phyloP scores from a whole-genome alignment of 768 basidiomycete genomes.

The Phylloporus sp. region DNA sequence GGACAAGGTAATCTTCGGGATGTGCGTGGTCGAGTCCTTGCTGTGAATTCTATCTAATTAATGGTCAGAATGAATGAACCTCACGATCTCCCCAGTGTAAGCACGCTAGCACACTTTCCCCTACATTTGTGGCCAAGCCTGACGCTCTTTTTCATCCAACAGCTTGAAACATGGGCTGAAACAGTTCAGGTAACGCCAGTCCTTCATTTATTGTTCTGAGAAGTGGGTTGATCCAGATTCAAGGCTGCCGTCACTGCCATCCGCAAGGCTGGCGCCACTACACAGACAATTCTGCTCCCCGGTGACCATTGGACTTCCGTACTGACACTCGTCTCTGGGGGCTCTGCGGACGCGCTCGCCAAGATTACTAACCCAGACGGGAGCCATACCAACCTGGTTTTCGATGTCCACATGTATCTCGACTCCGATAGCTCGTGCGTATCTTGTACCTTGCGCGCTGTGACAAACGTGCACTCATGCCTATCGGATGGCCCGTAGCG shows the following conservation, averaged over 20 bases:
- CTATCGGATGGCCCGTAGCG: not conserved
- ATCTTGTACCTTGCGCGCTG: not conserved
- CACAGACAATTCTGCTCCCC: slow-evolving; percentile 55
- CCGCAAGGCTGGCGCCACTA: slow-evolving; percentile 45
- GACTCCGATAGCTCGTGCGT: slow-evolving; percentile 49
- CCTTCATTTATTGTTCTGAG: not conserved
- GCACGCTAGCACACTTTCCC: not conserved
- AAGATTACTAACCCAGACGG: slow-evolving; percentile 46
- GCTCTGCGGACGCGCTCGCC: slow-evolving; percentile 46
- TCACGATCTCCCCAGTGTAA: not conserved
- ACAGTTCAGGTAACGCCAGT: slow-evolving; percentile 38
- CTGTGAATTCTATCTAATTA: not conserved
- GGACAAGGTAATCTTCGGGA: slow-evolving; percentile 43
- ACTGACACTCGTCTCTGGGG: slow-evolving; percentile 45
- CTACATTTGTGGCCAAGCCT: not conserved
- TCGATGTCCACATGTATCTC: slow-evolving; percentile 64
- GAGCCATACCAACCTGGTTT: slow-evolving; percentile 42
- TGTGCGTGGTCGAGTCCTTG: slow-evolving; percentile 31
- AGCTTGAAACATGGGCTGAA: slow-evolving; percentile 39
- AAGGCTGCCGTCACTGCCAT: slow-evolving; percentile 57
- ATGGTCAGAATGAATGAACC: not conserved
- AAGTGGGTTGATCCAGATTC: not conserved
- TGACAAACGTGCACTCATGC: not conserved
- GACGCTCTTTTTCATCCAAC: not conserved
- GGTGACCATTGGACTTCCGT: slow-evolving; percentile 59